Evolutionary conservation across 352 stramenopile species (phyloP).

Genomic region (Pythium pyrilobum): DNA sequence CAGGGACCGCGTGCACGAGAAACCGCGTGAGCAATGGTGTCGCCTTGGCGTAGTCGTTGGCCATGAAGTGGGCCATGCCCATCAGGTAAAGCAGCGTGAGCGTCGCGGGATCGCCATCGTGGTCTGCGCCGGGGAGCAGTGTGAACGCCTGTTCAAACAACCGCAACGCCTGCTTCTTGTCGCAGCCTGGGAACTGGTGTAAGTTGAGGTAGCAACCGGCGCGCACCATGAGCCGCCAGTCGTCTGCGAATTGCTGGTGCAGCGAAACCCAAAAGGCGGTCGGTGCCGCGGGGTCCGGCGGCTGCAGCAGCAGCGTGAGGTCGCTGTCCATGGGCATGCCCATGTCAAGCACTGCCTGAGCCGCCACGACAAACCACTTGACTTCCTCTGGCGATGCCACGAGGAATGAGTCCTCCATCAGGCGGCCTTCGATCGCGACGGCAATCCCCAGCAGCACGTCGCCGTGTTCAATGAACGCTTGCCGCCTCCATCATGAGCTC

Average conservation of each 20-base stretch:
- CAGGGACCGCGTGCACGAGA: background rate
- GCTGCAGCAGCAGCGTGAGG: background rate
- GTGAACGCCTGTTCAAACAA: too few relatives aligned
- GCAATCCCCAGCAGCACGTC: background rate
- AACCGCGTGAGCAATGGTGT: slow-evolving; percentile 1
- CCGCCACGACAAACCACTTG: background rate
- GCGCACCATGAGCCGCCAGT: too few relatives aligned
- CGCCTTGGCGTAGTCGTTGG: background rate
- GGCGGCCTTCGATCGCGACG: background rate
- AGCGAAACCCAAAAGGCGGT: background rate
- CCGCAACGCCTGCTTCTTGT: too few relatives aligned
- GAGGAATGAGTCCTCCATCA: background rate
- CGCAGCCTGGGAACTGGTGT: too few relatives aligned
- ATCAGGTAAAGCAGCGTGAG: background rate
- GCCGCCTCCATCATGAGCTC: background rate
- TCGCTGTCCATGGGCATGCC: background rate
- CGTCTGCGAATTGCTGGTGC: background rate
- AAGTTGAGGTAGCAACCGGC: too few relatives aligned
- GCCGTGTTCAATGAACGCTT: background rate
- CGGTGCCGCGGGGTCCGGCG: background rate
- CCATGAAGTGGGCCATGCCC: background rate
- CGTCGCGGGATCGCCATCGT: background rate
- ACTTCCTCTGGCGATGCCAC: background rate
- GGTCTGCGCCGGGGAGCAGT: too few relatives aligned
- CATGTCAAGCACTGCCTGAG: background rate